Conservation (phyloP, 768 basidiomycete genomes). For the Suillus fuscotomentosus region DNA sequence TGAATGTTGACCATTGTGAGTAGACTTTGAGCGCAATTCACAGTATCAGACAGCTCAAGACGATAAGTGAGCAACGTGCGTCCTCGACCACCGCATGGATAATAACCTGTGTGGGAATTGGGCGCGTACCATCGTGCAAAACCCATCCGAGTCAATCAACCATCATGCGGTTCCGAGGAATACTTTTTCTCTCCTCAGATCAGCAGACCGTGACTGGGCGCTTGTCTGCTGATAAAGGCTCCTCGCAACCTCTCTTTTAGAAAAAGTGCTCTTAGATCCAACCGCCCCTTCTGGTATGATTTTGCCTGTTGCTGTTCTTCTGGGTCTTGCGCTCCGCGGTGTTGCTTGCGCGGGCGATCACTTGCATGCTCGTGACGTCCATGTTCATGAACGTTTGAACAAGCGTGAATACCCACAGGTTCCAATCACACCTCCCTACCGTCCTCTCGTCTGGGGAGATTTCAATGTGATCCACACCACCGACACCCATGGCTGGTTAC, state of each 20-base stretch:
- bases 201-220: too few species aligned
- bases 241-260: neutral
- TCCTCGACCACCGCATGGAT: too few species aligned
- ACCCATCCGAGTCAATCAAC: too few species aligned
- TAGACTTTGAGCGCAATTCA: too few species aligned
- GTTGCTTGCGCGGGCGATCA: constrained; percentile 20
- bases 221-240: neutral
- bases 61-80: too few species aligned
- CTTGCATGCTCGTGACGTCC: constrained; percentile 21
- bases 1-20: too few species aligned
- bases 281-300: constrained; percentile 6
- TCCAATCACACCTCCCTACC: constrained; percentile 54
- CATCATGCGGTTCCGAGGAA: too few species aligned
- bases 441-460: constrained; percentile 82
- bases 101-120: too few species aligned
- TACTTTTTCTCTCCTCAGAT: too few species aligned
- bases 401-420: constrained; percentile 40
- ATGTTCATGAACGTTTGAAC: constrained; percentile 30
- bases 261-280: neutral
- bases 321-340: constrained; percentile 12
- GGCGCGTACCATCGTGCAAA: too few species aligned
- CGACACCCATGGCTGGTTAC: constrained; percentile 78
- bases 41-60: too few species aligned
- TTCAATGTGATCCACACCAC: constrained; percentile 87
- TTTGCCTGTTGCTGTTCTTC: constrained; percentile 16